Evolutionary conservation across 2,329 filamentous ascomycete genomes (phyloP).

Genomic region (Sporothrix variecibatus): DNA sequence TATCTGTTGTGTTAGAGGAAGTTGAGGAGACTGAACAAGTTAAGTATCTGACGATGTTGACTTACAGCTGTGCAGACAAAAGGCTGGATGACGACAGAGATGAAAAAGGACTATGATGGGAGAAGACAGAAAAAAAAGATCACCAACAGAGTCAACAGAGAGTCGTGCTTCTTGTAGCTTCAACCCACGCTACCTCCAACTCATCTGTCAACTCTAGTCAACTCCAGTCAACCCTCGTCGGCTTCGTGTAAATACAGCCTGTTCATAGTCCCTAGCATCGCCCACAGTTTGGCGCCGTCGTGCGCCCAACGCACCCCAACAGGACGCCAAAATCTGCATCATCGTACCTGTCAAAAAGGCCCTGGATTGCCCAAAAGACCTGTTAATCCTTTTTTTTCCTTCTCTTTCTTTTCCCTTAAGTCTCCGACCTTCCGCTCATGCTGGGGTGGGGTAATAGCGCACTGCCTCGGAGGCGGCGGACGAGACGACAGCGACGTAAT

Average conservation of each 20-base stretch:
- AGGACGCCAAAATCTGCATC: neutral
- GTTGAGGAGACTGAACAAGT: neutral
- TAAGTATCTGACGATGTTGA: neutral
- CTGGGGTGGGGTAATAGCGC: conserved; percentile 3
- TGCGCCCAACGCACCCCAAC: neutral
- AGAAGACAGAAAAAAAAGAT: neutral
- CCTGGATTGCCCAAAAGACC: neutral
- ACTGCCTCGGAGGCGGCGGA: neutral
- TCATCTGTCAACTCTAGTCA: neutral
- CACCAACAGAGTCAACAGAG: neutral
- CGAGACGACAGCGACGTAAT: neutral
- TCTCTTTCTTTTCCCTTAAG: neutral
- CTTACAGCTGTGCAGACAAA: neutral
- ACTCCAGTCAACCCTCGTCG: neutral
- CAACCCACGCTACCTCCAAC: neutral
- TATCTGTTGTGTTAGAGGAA: neutral
- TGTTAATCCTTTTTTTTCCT: too few species aligned
- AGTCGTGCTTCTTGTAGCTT: neutral
- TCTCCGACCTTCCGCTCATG: neutral
- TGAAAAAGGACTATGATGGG: neutral
- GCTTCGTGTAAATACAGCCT: conserved; percentile 18
- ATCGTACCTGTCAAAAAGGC: neutral
- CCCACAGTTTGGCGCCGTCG: neutral
- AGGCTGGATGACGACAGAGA: neutral
- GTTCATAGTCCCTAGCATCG: neutral